A percentile compares a stretch with the other conserved stretches of the same genome.
Evolutionary conservation across 2,329 filamentous ascomycete species (phyloP).

Genomic region (Alternaria panax): DNA sequence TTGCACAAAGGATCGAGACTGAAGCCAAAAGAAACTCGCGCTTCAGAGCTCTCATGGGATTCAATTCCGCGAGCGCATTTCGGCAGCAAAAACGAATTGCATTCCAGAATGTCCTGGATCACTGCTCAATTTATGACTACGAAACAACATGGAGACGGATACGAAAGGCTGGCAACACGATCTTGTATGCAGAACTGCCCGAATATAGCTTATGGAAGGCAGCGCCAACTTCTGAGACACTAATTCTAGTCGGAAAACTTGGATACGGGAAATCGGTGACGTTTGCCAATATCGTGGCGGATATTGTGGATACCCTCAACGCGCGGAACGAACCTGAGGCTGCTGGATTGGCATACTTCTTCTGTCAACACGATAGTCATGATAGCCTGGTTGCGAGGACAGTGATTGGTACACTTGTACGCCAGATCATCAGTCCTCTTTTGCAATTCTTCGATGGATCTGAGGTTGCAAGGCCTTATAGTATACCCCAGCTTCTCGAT

Average conservation of each 20-base stretch:
- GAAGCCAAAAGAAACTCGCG: too few relatives aligned
- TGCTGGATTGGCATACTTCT: too few relatives aligned
- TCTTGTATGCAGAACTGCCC: neutral
- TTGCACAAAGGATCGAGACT: too few relatives aligned
- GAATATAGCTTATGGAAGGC: neutral
- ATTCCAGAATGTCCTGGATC: neutral
- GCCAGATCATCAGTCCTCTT: too few relatives aligned
- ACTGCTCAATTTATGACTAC: neutral
- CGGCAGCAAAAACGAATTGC: neutral
- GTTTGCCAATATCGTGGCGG: neutral
- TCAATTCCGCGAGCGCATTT: neutral
- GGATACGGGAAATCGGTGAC: neutral
- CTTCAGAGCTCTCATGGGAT: neutral
- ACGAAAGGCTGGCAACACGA: neutral
- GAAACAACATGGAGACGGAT: neutral
- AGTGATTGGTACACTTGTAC: too few relatives aligned
- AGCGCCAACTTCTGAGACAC: neutral
- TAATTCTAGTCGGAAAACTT: neutral
- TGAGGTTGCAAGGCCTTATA: too few relatives aligned
- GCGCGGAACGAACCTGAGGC: rapidly evolving
- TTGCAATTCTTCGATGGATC: too few relatives aligned
- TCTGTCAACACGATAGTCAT: neutral
- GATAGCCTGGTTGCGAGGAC: too few relatives aligned
- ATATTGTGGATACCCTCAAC: too few relatives aligned
- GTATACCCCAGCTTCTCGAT: too few relatives aligned